phyloP scores from a whole-genome alignment of 2,329 filamentous ascomycete genomes.

The Botrytis deweyae region DNA sequence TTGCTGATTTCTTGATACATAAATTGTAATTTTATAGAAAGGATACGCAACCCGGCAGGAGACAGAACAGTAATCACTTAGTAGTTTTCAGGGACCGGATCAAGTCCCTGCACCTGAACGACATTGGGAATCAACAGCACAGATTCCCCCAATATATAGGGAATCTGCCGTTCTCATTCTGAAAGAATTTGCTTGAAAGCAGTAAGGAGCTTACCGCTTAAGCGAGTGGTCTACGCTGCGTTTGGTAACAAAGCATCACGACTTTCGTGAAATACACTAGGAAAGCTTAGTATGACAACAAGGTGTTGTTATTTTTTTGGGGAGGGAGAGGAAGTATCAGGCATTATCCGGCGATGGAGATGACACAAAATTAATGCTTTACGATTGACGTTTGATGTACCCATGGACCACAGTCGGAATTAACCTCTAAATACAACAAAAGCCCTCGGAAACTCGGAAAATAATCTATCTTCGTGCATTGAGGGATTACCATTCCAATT shows the following conservation, averaged over 20 bases:
- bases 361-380: background rate
- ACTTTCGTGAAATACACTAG: background rate
- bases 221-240: background rate
- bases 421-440: background rate
- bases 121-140: background rate
- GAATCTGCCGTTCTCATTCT: background rate
- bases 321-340: too few species aligned
- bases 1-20: background rate
- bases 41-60: background rate
- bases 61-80: background rate
- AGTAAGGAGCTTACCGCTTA: background rate
- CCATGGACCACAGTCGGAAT: background rate
- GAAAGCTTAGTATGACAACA: background rate
- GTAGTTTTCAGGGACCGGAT: background rate
- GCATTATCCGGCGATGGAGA: background rate
- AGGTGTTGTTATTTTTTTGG: background rate
- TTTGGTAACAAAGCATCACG: background rate
- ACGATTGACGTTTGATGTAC: background rate
- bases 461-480: background rate
- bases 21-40: background rate
- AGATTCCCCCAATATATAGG: background rate
- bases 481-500: background rate
- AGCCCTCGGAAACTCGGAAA: accelerated
- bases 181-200: background rate
- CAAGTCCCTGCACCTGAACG: background rate